phyloP scores from a whole-genome alignment of 352 stramenopile genomes.

The Stramenopiles sp. region DNA sequence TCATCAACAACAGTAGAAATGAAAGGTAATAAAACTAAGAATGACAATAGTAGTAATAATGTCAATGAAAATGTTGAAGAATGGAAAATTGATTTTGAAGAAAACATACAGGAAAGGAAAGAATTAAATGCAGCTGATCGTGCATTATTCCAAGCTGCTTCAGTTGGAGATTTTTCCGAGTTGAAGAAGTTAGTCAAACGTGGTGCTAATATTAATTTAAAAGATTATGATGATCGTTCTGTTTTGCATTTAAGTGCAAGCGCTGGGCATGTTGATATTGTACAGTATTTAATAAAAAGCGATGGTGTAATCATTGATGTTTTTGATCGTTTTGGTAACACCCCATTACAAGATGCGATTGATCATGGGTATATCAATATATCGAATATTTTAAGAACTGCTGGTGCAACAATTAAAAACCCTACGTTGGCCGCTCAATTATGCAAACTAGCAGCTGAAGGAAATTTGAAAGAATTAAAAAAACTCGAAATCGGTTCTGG shows the following conservation, averaged over 20 bases:
- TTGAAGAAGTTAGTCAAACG: conserved; percentile 21
- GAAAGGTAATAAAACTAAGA: not conserved
- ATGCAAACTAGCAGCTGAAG: not conserved
- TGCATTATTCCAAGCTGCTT: not conserved
- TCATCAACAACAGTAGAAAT: too few species aligned
- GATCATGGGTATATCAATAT: not conserved
- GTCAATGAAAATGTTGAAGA: not conserved
- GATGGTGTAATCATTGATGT: not conserved
- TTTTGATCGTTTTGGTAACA: not conserved
- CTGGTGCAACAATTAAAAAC: not conserved
- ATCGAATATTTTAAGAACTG: not conserved
- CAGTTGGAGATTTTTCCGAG: conserved; percentile 19
- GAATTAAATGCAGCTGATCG: not conserved
- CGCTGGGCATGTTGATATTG: not conserved
- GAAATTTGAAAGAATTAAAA: not conserved
- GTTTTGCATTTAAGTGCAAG: conserved; percentile 7
- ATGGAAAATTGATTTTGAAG: too few species aligned
- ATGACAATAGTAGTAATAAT: not conserved
- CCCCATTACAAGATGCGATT: not conserved
- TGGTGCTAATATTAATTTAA: conserved; percentile 18
- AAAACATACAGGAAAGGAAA: too few species aligned
- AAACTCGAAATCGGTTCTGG: not conserved
- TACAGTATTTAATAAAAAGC: not conserved
- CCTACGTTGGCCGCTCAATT: not conserved
- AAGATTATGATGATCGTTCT: conserved; percentile 15